phyloP scores from a whole-genome alignment of 164 flowering plant species.

The Brasenia schreberi region DNA sequence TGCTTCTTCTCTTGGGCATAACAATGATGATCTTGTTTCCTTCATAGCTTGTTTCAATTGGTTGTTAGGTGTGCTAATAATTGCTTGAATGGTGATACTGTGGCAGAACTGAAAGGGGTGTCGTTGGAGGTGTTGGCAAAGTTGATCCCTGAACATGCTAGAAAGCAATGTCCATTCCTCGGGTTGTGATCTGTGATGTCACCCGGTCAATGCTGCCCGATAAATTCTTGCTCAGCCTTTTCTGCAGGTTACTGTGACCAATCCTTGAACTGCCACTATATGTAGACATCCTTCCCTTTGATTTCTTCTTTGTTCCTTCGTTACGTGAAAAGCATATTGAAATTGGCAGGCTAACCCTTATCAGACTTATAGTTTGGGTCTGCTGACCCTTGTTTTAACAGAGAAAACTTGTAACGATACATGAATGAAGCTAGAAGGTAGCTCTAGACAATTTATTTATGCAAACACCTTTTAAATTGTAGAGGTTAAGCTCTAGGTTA shows the following conservation, averaged over 20 bases:
- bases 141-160: conserved; percentile 68
- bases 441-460: conserved; percentile 2
- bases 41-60: not conserved
- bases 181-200: conserved; percentile 27
- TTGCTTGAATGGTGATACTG: not conserved
- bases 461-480: not conserved
- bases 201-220: not conserved
- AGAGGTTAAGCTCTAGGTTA: not conserved
- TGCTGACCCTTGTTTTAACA: conserved; percentile 11
- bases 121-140: conserved; percentile 39
- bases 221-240: not conserved
- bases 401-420: conserved; percentile 16
- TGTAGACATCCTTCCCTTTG: conserved; percentile 3
- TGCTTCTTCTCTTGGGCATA: not conserved
- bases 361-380: conserved; percentile 6
- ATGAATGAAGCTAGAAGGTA: conserved; percentile 3
- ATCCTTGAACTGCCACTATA: not conserved
- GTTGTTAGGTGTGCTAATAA: not conserved
- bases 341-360: conserved; percentile 5
- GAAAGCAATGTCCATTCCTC: conserved; percentile 63
- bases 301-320: conserved; percentile 2
- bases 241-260: not conserved
- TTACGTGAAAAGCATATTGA: conserved; percentile 10
- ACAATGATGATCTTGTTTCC: not conserved
- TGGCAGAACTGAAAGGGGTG: conserved; percentile 54